Evolutionary conservation across 2,329 filamentous ascomycete genomes (phyloP), one percentile per base, ranked within the genome.

Genomic region (Leptographium radiaticola): DNA sequence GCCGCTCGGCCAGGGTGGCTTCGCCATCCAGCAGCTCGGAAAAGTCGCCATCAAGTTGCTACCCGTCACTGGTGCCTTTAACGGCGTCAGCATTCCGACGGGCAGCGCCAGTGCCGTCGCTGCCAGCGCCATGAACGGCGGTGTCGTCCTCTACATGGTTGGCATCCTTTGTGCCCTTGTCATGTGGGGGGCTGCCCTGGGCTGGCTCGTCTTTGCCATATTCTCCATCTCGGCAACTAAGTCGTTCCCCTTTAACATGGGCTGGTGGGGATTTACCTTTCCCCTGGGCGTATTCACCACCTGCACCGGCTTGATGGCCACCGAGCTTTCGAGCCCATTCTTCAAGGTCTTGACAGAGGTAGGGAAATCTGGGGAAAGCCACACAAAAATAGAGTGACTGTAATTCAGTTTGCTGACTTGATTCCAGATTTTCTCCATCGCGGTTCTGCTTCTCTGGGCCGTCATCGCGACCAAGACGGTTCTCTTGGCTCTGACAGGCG

Each of bases 1-100:
- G 0, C 80, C 81, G 0, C 67, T 84, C 0, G 81, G 81, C 0
- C 77, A 82, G 63, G 81, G 80, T 20, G 79, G 76, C 18, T 84
- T 75, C 60, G 73, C 68, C 39, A 70, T 70, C 49, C 67, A 72
- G 60, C 68, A 73, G 56, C 59, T 61, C 40, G 74, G 74, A 4
- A 65, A 66, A 51, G 67, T 70, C 3, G 68, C 73, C 2, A 52
- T 64, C 7, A 55, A 58, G 2, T 36, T 69, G 2, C 65, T 71
- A 43, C 59, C 64, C 1, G 43, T 53, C 8, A 68, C 65, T 0
- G 34, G 51, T 3, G 67, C 69, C 0, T 77, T 84, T 18, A 55
- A 56, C 49, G 55, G 58, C 43, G 51, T 13, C 18, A 39, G 31
- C 46, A 53, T 55, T 30, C n/a, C 43, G 31, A 9, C 6, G 31